phyloP scores from a whole-genome alignment of 768 basidiomycete species.

The Porpolomopsis calyptriformis region DNA sequence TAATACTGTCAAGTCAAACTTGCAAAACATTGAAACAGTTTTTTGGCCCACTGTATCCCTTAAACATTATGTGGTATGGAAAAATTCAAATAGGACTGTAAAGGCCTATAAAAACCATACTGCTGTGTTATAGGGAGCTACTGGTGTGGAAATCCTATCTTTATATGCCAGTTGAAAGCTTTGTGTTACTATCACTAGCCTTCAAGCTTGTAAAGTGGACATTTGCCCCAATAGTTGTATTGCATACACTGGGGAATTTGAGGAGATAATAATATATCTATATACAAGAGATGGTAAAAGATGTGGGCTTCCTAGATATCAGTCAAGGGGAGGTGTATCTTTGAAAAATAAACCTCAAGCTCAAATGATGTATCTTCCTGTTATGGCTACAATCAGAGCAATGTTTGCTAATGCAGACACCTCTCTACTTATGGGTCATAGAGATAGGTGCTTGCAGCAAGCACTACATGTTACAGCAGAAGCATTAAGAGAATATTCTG shows the following conservation, averaged over 20 bases:
- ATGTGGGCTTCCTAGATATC: slow-evolving; percentile 12
- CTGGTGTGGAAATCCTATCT: slow-evolving; percentile 13
- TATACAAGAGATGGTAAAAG: slow-evolving; percentile 10
- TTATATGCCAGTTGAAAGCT: slow-evolving; percentile 12
- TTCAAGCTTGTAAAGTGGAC: slow-evolving; percentile 11
- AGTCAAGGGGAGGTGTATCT: no score
- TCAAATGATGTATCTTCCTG: slow-evolving; percentile 15
- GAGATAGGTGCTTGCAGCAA: no score
- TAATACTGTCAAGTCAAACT: no score
- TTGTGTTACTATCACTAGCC: slow-evolving; percentile 10
- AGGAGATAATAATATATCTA: slow-evolving; percentile 8
- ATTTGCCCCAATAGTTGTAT: slow-evolving; percentile 19
- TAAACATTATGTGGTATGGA: slow-evolving; percentile 15
- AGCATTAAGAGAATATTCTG: slow-evolving; percentile 17
- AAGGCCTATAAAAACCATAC: slow-evolving; percentile 15
- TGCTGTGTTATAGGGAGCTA: slow-evolving; percentile 10
- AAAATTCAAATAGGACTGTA: slow-evolving; percentile 15
- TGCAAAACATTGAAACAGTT: no score
- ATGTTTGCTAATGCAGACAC: no score
- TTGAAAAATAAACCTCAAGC: slow-evolving; percentile 11
- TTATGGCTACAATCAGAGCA: slow-evolving; percentile 17
- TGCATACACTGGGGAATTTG: slow-evolving; percentile 17
- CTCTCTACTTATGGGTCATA: no score
- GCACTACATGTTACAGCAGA: no score
- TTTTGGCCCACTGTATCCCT: no score